A percentile compares a stretch with the other conserved stretches of the same genome.
phyloP scores from a whole-genome alignment of 1,284 basidiomycete species.

The Boletus sp. region DNA sequence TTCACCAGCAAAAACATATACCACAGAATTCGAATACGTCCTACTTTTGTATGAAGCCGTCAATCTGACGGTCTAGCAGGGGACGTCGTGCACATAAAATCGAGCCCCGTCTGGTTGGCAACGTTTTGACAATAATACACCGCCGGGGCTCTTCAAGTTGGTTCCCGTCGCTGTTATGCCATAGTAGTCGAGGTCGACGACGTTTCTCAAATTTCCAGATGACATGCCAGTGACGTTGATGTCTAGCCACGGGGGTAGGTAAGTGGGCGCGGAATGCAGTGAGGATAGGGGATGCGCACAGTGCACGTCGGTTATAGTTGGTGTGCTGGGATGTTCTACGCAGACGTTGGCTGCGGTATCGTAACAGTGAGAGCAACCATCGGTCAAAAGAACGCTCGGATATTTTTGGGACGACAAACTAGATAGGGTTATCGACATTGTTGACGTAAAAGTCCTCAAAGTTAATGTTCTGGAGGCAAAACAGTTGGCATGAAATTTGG shows the following conservation, averaged over 20 bases:
- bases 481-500: not conserved
- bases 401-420: slow-evolving; percentile 1
- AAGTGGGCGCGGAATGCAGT: not conserved
- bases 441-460: slow-evolving; percentile 37
- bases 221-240: slow-evolving; percentile 33
- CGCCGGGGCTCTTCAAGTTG: slow-evolving; percentile 9
- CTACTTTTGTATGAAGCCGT: no score
- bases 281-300: slow-evolving; percentile 14
- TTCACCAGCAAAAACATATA: no score
- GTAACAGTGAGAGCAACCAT: slow-evolving; percentile 35
- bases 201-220: slow-evolving; percentile 29
- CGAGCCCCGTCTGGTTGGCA: slow-evolving; percentile 17
- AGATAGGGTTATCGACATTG: slow-evolving; percentile 44
- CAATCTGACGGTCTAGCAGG: no score
- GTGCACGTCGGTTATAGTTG: slow-evolving; percentile 34
- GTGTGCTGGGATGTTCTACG: slow-evolving; percentile 33
- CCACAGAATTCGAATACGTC: no score
- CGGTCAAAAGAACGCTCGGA: slow-evolving; percentile 5
- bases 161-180: slow-evolving; percentile 18
- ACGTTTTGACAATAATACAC: slow-evolving; percentile 23
- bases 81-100: slow-evolving; percentile 19
- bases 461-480: slow-evolving; percentile 34
- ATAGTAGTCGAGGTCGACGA: slow-evolving; percentile 31
- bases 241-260: slow-evolving; percentile 5
- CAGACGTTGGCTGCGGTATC: slow-evolving; percentile 30